phyloP scores from a whole-genome alignment of 257 asterid genomes.

The Primulina huaijiensis region DNA sequence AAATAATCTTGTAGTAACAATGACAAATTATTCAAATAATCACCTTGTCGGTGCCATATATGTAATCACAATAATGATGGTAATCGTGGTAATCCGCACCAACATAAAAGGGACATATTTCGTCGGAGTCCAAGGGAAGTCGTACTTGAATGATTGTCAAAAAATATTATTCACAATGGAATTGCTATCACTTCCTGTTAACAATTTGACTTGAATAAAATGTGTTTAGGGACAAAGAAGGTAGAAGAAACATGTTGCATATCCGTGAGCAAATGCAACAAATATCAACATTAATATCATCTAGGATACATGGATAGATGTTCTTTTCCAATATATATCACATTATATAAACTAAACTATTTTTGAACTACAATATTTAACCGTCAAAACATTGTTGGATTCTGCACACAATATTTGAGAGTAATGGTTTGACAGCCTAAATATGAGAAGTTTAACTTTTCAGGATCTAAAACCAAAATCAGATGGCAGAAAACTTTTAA shows the following conservation, averaged over 20 bases:
- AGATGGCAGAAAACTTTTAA: not conserved
- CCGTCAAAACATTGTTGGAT: not conserved
- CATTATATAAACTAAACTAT: not conserved
- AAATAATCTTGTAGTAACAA: conserved; percentile 5
- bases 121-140: conserved; percentile 91
- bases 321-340: not conserved
- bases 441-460: no score
- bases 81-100: conserved; percentile 98
- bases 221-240: conserved; percentile 19
- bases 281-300: not conserved
- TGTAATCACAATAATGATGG: conserved; percentile 94
- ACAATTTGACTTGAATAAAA: not conserved
- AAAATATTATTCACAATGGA: conserved; percentile 3
- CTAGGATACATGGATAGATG: not conserved
- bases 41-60: conserved; percentile 98
- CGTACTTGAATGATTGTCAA: conserved; percentile 51
- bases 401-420: not conserved
- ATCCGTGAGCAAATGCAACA: not conserved
- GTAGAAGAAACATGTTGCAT: conserved; percentile 3
- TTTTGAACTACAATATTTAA: no score
- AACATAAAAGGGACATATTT: conserved; percentile 87
- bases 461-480: not conserved
- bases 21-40: conserved; percentile 14
- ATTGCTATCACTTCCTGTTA: not conserved
- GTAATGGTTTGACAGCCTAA: not conserved